Evolutionary conservation across 768 basidiomycete genomes (phyloP).

Genomic region (Suillus americanus): DNA sequence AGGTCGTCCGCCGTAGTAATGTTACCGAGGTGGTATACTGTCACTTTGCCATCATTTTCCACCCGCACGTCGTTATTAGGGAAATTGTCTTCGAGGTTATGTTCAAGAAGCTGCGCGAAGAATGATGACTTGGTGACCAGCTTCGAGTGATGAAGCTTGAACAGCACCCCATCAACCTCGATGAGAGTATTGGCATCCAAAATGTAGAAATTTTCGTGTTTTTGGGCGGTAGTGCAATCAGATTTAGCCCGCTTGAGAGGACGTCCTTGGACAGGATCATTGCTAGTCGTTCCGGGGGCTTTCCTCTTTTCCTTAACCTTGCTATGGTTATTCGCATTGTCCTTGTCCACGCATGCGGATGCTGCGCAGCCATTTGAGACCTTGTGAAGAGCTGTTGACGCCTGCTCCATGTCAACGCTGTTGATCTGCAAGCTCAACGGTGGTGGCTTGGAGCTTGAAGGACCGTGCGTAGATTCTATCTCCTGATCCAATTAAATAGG

Average conservation of each 20-base stretch:
- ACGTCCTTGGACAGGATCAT: neutral
- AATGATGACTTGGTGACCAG: constrained; percentile 32
- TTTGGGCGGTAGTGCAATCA: neutral
- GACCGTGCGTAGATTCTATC: neutral
- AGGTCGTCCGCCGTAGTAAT: neutral
- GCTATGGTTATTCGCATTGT: neutral
- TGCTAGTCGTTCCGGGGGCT: neutral
- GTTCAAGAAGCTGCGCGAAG: constrained; percentile 30
- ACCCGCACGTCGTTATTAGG: neutral
- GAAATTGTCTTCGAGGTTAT: neutral
- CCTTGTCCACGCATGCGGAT: neutral
- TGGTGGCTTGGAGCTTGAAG: neutral
- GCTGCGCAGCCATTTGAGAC: neutral
- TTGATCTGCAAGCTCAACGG: neutral
- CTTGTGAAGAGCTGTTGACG: neutral
- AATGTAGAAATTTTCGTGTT: constrained; percentile 30
- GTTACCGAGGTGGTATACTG: constrained; percentile 3
- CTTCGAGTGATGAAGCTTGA: constrained; percentile 35
- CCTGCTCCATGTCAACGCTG: neutral
- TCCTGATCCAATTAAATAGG: neutral
- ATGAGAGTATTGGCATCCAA: constrained; percentile 37
- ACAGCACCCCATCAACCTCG: constrained; percentile 30
- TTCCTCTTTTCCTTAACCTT: neutral
- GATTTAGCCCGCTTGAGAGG: neutral
- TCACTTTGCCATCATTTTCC: neutral